Base-by-base conservation (phyloP, 2,329 filamentous ascomycete genomes). In the Rhexocercosporidium sp. region DNA sequence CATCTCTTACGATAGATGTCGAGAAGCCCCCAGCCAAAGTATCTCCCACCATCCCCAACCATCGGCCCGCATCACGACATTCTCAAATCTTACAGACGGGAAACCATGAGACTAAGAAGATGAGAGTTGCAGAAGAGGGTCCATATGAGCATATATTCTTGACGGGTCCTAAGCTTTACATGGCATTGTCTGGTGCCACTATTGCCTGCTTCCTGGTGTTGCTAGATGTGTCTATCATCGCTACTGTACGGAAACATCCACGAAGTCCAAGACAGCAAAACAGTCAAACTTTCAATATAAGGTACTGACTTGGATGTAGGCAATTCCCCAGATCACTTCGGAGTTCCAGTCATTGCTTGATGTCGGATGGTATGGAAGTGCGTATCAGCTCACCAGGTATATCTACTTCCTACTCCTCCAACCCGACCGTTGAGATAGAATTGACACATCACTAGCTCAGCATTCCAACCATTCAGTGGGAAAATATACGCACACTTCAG, bases 271-370 rank as follows among this genome's bases (percentile, higher is more conserved):
- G 16, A 18, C 2, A 20, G 41, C 41, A 5, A 44, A 2, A n/a
- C 16, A 20, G 7, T 18, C 16, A 39, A 7, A 14, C 37, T 85
- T 84, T 37, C 41, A 41, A 11, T 12, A 20, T 9, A 44, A n/a
- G 12, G 41, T 49, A 46, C 56, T 66, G 27, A 66, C 8, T 9
- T n/a, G 2, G 39, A 3, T 59, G 20, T 16, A 78, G 77, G 78
- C 83, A 4, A 79, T 79, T 46, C 78, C 79, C 14, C 73, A 76
- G n/a, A 79, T 80, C 51, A 80, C 78, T 1, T 63, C 62, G 25
- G 72, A 76, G 22, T 79, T 80, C 61, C 73, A 79, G 27, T 76
- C 75, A 14, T 69, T 78, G 16, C 59, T 73, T 44, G 77, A 79
- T 68, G 71, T 79, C 12, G 75, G 77, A 5, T 79, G 77, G 76